Base-by-base conservation (phyloP, 176 grass and related monocot genomes). In the Carex littledalei region DNA sequence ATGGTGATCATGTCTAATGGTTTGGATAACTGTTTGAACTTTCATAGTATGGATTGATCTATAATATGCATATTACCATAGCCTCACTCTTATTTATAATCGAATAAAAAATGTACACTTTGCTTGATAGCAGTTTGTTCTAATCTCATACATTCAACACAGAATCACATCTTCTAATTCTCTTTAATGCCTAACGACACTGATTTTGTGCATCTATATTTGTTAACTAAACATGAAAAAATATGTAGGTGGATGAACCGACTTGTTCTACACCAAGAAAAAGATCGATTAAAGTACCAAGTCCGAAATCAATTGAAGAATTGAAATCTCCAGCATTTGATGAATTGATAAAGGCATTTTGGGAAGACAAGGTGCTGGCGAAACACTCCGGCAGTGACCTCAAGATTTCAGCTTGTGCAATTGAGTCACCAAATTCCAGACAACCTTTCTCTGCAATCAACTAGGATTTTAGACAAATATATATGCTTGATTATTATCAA, bases 371-470 rank as follows among this genome's bases (percentile, higher is more conserved):
- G 73, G 67, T 84, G 35, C 52, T 81, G 62, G 73, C 80, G 0
- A 90, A 89, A 65, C 79, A 84, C 4, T 52, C 68, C 16, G 90
- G 81, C 65, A 90, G 76, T 60, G 91, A 91, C 10, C 53, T 59
- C 26, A 97, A 97, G 85, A 74, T 81, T 84, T 43, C 72, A 15
- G 41, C 80, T 61, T 78, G 80, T 41, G 71, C 86, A 50, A 31
- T 55, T 0, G 94, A 94, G 68, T 79, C 69, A 3, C 49, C 24
- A 21, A 75, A 75, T 52, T 69, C 82, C 62, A 90, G 94, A 86
- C 21, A 87, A 77, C 94, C 94, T 69, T 87, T 97, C 8, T 75
- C 85, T 15, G 75, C 92, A 63, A 89, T 97, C 56, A 94, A 94
- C 54, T 97, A 92, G 83, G 80, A 18, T 2, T 34, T 35, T 64